Conservation (phyloP, 1,284 basidiomycete species). For the Acaromyces ingoldii region DNA sequence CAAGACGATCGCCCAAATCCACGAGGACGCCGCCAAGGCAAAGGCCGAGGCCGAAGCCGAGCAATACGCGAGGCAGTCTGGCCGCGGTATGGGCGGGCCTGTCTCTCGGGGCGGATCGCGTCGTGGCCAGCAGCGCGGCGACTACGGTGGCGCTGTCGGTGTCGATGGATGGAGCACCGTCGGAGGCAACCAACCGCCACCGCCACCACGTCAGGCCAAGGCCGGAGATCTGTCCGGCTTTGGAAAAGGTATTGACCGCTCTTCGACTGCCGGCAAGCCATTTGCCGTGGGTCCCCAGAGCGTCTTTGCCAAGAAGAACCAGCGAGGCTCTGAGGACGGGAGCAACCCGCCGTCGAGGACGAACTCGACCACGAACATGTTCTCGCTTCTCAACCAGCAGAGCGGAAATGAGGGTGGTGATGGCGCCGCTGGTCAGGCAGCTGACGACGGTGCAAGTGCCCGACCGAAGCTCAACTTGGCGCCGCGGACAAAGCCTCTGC, state of each 20-base stretch:
- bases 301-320: conserved; percentile 64
- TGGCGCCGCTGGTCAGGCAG: conserved; percentile 12
- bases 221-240: conserved; percentile 81
- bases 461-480: conserved; percentile 69
- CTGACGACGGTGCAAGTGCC: background rate
- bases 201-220: conserved; percentile 62
- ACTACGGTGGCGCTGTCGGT: conserved; percentile 45
- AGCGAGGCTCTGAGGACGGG: conserved; percentile 54
- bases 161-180: conserved; percentile 78
- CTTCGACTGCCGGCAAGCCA: conserved; percentile 56
- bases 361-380: conserved; percentile 79
- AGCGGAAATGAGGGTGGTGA: conserved; percentile 17
- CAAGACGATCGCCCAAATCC: conserved; percentile 80
- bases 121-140: conserved; percentile 71
- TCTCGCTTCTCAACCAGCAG: conserved; percentile 53
- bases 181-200: conserved; percentile 57
- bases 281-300: conserved; percentile 61
- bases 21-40: conserved; percentile 64
- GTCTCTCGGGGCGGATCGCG: conserved; percentile 78
- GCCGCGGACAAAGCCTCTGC: conserved; percentile 60
- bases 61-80: conserved; percentile 16
- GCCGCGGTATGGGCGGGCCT: conserved; percentile 70
- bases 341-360: conserved; percentile 69
- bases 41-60: conserved; percentile 35
- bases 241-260: conserved; percentile 64